Evolutionary conservation across 2,329 filamentous ascomycete species (phyloP), one percentile per base, ranked within the genome.

Genomic region (Penicillium brevicompactum): DNA sequence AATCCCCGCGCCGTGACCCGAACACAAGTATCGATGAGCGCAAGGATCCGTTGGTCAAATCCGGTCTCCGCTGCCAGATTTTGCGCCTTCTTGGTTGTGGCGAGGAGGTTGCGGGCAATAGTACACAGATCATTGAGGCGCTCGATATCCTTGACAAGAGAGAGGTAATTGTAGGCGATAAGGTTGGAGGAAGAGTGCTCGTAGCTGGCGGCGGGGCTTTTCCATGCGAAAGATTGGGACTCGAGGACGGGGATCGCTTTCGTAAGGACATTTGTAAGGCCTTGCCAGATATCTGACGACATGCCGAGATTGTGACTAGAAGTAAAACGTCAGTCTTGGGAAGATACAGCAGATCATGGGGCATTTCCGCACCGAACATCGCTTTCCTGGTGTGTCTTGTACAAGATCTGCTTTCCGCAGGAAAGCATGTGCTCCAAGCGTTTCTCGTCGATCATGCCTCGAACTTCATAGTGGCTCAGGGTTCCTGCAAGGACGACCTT

Each of bases 1-100:
- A 85, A 88, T 0, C 85, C 85, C 60, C 84, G 73, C 8, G 84
- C 84, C 0, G 85, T 87, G 11, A 87, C 84, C 48, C 84, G 77
- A 10, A 88, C 84, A 64, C 84, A 87, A 46, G 85, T 82, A 64
- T 86, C 85, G 59, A 87, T 82, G 44, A 88, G 69, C 38, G 82
- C 80, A 59, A 87, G 78, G 30, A 87, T 79, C 58, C 85, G 80
- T 66, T 85, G 82, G 63, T 87, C 84, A 51, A 87, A 83, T 2
- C 81, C 76, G 45, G 80, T 78, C 51, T 83, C 80, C 4, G 84
- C 83, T 2, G 84, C 83, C n/a, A 87, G 74, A 57, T 87, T 84
- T 68, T 88, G 85, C 21, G 83, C 84, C 46, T 77, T 78, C 57
- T 84, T 83, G 18, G 84, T 86, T 21, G 80, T 82, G 0, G 84